A percentile compares a stretch with the other conserved stretches of the same genome.
phyloP scores from a whole-genome alignment of 202 grass and related monocot species.

The Carex arenaria region DNA sequence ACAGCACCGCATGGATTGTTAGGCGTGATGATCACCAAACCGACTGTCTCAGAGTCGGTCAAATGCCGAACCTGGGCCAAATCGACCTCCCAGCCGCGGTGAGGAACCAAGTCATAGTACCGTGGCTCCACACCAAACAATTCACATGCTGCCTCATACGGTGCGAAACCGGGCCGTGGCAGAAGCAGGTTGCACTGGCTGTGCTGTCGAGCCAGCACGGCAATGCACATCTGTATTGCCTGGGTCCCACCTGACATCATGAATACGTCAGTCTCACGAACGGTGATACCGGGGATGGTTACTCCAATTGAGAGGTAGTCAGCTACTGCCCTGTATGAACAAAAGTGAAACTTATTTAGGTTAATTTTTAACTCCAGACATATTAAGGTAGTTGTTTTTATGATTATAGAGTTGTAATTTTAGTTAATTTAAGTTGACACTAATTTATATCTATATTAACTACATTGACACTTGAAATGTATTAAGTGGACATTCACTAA shows the following conservation, averaged over 20 bases:
- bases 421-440: no score
- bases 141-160: constrained; percentile 69
- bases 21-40: constrained; percentile 83
- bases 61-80: constrained; percentile 35
- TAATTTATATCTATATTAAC: no score
- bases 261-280: constrained; percentile 52
- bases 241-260: constrained; percentile 63
- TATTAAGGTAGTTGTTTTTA: neutral
- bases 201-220: constrained; percentile 57
- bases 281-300: constrained; percentile 23
- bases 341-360: neutral
- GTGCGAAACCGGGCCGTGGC: constrained; percentile 68
- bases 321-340: constrained; percentile 53
- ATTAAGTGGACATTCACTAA: no score
- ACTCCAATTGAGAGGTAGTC: constrained; percentile 45
- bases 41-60: constrained; percentile 42
- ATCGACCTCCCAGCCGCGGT: constrained; percentile 51
- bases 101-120: constrained; percentile 74
- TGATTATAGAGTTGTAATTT: neutral
- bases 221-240: constrained; percentile 51
- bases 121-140: constrained; percentile 56
- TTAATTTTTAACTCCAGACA: neutral
- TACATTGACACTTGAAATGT: no score
- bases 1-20: constrained; percentile 78
- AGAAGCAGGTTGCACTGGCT: constrained; percentile 59